A percentile compares a stretch with the other conserved stretches of the same genome.
These are phyloP conservation scores for Oryza meyeriana DNA, from an alignment of 176 grass and related monocot genomes.

Conservation along the genomic window DNA sequence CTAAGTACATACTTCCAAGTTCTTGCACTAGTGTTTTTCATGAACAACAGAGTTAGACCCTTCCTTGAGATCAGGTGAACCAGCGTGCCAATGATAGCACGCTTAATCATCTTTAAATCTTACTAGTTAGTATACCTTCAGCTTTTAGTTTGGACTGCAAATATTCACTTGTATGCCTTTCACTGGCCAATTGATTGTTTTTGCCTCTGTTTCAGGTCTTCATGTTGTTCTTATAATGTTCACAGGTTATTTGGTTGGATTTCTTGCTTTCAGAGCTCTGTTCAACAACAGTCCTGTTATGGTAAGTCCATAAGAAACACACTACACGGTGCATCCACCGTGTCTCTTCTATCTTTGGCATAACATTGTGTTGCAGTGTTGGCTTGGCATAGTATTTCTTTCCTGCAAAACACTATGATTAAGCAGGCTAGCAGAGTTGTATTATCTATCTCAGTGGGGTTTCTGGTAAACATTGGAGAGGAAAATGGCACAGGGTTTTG, in stretches of 20 bases:
- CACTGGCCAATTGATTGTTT: background rate
- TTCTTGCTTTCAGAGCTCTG: constrained; percentile 70
- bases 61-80: background rate
- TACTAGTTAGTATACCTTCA: background rate
- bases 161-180: background rate
- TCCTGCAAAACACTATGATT: background rate
- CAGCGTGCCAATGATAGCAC: background rate
- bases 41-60: background rate
- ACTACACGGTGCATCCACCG: background rate
- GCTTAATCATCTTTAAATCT: background rate
- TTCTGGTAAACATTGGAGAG: background rate
- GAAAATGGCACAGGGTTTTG: background rate
- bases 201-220: constrained; percentile 40
- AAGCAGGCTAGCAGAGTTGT: background rate
- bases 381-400: no score
- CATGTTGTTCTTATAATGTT: constrained; percentile 89
- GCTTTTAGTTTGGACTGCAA: background rate
- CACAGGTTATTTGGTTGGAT: constrained; percentile 89
- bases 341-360: background rate
- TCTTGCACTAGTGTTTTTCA: background rate
- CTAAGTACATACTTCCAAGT: no score
- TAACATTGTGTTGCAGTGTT: background rate
- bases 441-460: background rate
- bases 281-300: constrained; percentile 76
- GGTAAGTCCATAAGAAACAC: constrained; percentile 39